Evolutionary conservation across 768 basidiomycete genomes (phyloP), one percentile per base, ranked within the genome.

Genomic region (Leccinum obscurum): DNA sequence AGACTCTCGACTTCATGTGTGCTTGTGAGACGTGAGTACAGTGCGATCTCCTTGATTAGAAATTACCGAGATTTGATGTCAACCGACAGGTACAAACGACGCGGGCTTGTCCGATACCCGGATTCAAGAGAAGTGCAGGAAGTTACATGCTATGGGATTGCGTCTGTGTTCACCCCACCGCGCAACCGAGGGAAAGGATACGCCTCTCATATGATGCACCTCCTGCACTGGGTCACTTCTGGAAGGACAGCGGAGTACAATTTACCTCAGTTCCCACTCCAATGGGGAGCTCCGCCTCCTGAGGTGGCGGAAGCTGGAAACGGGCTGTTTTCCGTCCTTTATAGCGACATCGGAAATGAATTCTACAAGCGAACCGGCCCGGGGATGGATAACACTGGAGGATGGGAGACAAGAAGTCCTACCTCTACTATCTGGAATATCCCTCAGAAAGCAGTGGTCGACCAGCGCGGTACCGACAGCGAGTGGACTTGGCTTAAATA

Each of bases 161-260:
- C 85, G 1, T 78, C 78, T 4, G 85, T 88, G 9, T 88, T 79
- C 68, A 86, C 85, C 6, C 82, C 83, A 15, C 68, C 76, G 0
- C 57, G 65, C 32, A 76, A 84, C 20, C 79, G 85, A 56, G 73
- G 78, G 11, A 80, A 80, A 55, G 86, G 87, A 20, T 88, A 86
- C 61, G 85, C 82, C 10, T 67, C 70, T 11, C 83, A 85, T 61
- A 85, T 87, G 85, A 85, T 88, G 85, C 76, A 80, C 14, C 77
- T 89, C 24, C 57, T 89, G 37, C 86, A 89, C 65, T 83, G 80
- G 79, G 78, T 83, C 13, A 70, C 82, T 39, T 81, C 80, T 6
- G 73, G 76, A 13, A 30, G 64, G 58, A 54, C 54, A 62, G 3
- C 66, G 66, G 28, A 69, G 69, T n/a, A 56, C 52, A 51, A 62